Evolutionary conservation across 352 stramenopile genomes (phyloP).

Genomic region (Paralagenidium karlingii): DNA sequence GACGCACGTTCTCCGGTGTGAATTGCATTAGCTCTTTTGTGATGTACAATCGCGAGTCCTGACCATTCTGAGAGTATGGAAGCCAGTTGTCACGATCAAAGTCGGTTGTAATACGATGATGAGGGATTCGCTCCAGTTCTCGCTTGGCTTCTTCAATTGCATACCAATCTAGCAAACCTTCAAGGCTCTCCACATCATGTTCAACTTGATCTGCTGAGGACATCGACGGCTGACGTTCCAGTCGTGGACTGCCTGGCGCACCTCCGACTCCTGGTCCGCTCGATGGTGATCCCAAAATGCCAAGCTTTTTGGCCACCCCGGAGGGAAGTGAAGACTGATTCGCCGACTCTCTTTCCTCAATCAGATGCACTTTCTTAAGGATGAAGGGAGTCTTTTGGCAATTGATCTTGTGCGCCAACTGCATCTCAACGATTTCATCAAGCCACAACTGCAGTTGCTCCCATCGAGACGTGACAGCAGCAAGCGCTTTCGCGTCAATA

Average conservation of each 20-base stretch:
- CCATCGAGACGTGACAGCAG: conserved; percentile 39
- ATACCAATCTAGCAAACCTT: conserved; percentile 63
- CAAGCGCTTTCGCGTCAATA: conserved; percentile 28
- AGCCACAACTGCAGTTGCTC: conserved; percentile 54
- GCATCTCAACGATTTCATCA: conserved; percentile 44
- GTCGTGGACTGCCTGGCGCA: no score
- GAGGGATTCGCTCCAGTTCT: conserved; percentile 49
- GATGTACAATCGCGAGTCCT: conserved; percentile 40
- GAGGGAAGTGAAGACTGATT: conserved; percentile 2
- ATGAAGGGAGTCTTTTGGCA: conserved; percentile 53
- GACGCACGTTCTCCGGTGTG: conserved; percentile 34
- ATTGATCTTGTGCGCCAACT: conserved; percentile 43
- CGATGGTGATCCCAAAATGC: no score
- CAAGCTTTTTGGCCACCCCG: no score
- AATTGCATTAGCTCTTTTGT: conserved; percentile 54
- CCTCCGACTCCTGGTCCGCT: no score
- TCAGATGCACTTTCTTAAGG: conserved; percentile 49
- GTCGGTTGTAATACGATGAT: conserved; percentile 46
- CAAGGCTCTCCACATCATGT: conserved; percentile 29
- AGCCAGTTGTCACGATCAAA: conserved; percentile 36
- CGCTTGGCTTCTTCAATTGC: conserved; percentile 50
- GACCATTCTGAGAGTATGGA: conserved; percentile 31
- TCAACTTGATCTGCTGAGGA: conserved; percentile 4
- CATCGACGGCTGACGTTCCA: no score
- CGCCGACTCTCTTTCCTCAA: conserved; percentile 8